These are phyloP conservation scores for Cyberlindnera lachancei DNA, from an alignment of 805 yeast species.

Conservation along the genomic window DNA sequence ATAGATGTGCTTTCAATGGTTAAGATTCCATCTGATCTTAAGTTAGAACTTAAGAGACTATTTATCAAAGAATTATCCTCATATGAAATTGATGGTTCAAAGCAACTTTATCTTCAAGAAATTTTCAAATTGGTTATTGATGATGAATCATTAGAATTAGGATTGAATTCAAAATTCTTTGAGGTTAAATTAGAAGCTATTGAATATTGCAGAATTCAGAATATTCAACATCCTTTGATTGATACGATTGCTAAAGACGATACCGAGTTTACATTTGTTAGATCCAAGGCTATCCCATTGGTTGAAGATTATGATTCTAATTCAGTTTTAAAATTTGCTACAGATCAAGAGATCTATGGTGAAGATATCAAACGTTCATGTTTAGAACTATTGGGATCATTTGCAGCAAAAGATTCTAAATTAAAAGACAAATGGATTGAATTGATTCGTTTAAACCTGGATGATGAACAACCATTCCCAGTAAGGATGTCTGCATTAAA, in stretches of 20 bases:
- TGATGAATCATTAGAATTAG: slow-evolving; percentile 24
- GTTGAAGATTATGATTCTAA: slow-evolving; percentile 16
- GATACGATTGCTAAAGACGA: slow-evolving; percentile 19
- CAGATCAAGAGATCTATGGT: slow-evolving; percentile 26
- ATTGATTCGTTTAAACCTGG: slow-evolving; percentile 10
- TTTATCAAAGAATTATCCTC: slow-evolving; percentile 26
- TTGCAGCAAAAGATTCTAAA: slow-evolving; percentile 28
- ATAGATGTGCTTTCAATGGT: slow-evolving; percentile 15
- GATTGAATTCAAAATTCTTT: slow-evolving; percentile 32
- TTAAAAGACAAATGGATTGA: slow-evolving; percentile 10
- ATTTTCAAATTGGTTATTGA: slow-evolving; percentile 22
- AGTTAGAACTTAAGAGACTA: slow-evolving; percentile 26
- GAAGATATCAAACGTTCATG: slow-evolving; percentile 43
- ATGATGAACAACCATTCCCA: slow-evolving; percentile 39
- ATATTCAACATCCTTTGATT: slow-evolving; percentile 5
- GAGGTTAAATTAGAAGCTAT: slow-evolving; percentile 41
- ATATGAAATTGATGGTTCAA: slow-evolving; percentile 37
- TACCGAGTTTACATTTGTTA: slow-evolving; percentile 35
- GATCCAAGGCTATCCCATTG: slow-evolving; percentile 28
- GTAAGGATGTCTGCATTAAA: slow-evolving; percentile 38
- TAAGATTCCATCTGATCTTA: slow-evolving; percentile 3
- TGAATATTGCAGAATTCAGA: slow-evolving; percentile 19
- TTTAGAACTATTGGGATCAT: slow-evolving; percentile 44
- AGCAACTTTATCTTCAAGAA: slow-evolving; percentile 37
- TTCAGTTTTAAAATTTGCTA: slow-evolving; percentile 24